These are phyloP conservation scores for Pestalotiopsis sp. DNA, from an alignment of 2,329 filamentous ascomycete genomes.

Conservation along the genomic window DNA sequence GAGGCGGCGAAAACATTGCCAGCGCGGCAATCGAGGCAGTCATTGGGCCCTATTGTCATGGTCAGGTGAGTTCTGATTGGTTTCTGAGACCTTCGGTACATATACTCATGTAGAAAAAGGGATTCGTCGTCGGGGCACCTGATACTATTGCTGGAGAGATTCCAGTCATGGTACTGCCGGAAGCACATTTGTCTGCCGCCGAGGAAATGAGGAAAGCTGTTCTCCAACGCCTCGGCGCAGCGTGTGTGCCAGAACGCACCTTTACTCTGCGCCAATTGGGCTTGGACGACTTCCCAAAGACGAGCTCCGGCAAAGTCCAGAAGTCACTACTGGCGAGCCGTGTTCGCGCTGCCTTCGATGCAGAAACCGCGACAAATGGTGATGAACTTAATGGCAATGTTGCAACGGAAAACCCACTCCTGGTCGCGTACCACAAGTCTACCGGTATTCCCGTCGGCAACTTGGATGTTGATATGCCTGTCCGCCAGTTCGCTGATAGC, in stretches of 20 bases:
- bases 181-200: not conserved
- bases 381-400: not conserved
- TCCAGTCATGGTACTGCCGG: not conserved
- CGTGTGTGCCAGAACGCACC: not conserved
- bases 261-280: not conserved
- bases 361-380: not conserved
- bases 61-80: not conserved
- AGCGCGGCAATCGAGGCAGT: constrained; percentile 1
- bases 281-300: not conserved
- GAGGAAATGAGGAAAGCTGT: not conserved
- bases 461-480: not conserved
- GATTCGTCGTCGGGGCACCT: not conserved
- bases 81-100: not conserved
- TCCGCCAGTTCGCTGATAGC: not conserved
- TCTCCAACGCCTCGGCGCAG: not conserved
- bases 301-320: not conserved
- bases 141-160: not conserved
- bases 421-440: not conserved
- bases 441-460: not conserved
- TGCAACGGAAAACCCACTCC: not conserved
- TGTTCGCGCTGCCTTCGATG: not conserved
- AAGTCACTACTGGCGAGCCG: not conserved
- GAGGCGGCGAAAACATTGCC: constrained; percentile 1
- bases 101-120: not conserved
- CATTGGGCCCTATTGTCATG: not conserved